A percentile compares a stretch with the other conserved stretches of the same genome.
Conservation (phyloP, 1,139 yeast species). For the Kodamaea sp. region DNA sequence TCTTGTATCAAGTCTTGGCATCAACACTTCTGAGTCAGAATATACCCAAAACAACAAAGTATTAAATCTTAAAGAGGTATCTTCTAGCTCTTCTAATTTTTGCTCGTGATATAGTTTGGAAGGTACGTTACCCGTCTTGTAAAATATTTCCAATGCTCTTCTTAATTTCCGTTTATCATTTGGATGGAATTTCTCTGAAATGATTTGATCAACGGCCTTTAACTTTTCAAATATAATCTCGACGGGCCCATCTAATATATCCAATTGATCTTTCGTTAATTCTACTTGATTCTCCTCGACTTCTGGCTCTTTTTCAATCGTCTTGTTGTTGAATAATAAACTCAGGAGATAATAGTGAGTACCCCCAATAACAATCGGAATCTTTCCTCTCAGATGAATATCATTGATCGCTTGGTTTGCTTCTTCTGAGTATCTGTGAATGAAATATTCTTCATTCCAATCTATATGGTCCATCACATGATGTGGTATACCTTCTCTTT, state of each 20-base stretch:
- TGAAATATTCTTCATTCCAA: slow-evolving; percentile 79
- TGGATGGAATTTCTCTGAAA: slow-evolving; percentile 86
- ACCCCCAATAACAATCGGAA: slow-evolving; percentile 92
- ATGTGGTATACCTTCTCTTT: slow-evolving; percentile 71
- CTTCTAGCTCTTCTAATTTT: slow-evolving; percentile 38
- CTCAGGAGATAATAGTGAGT: slow-evolving; percentile 90
- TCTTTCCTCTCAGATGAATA: slow-evolving; percentile 64
- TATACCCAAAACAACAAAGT: slow-evolving; percentile 83
- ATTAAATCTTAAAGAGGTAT: slow-evolving; percentile 54
- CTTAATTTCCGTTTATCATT: slow-evolving; percentile 76
- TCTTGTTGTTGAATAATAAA: slow-evolving; percentile 66
- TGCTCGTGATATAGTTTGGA: slow-evolving; percentile 71
- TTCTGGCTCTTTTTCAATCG: slow-evolving; percentile 29
- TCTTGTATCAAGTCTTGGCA: slow-evolving; percentile 63
- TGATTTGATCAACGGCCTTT: slow-evolving; percentile 57
- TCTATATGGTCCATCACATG: slow-evolving; percentile 81
- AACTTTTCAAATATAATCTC: slow-evolving; percentile 48
- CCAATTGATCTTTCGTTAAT: slow-evolving; percentile 40
- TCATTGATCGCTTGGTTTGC: slow-evolving; percentile 58
- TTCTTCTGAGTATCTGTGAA: slow-evolving; percentile 76
- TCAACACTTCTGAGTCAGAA: slow-evolving; percentile 59
- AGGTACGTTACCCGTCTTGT: slow-evolving; percentile 61
- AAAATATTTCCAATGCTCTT: slow-evolving; percentile 78
- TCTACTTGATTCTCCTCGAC: slow-evolving; percentile 4
- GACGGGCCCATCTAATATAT: slow-evolving; percentile 56